Conservation (phyloP, 1,284 basidiomycete genomes). For the Mycena sp. region DNA sequence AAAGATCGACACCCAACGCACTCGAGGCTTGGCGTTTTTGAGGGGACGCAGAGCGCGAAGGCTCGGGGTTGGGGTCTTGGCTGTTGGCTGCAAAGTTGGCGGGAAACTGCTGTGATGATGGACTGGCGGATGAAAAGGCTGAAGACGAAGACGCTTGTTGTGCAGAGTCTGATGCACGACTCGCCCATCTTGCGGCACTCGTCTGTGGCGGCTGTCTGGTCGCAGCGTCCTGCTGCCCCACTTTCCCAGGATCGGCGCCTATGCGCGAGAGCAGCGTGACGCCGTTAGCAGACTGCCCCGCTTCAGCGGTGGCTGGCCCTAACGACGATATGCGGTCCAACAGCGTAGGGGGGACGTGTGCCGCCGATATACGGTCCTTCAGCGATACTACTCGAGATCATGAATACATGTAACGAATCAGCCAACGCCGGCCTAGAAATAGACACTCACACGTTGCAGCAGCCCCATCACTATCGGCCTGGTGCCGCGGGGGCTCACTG, state of each 20-base stretch:
- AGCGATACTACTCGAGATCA: not conserved
- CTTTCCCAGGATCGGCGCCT: no score
- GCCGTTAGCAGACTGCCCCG: no score
- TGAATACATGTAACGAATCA: not conserved
- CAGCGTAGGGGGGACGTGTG: not conserved
- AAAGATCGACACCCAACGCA: not conserved
- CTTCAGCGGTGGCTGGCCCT: no score
- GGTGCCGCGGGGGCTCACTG: not conserved
- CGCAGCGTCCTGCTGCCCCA: no score
- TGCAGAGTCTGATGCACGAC: no score
- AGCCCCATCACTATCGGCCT: not conserved
- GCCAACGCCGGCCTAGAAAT: not conserved
- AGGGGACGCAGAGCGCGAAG: not conserved
- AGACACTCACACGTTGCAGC: not conserved
- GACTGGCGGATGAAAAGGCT: no score
- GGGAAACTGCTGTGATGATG: not conserved
- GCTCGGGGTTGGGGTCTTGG: no score
- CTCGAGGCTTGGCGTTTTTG: not conserved
- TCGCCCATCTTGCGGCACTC: no score
- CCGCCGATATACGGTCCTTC: slow-evolving; percentile 1
- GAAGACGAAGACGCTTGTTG: no score
- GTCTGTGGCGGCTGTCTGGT: no score
- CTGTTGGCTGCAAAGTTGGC: not conserved
- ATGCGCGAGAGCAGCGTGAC: no score
- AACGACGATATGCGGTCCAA: not conserved